Evolutionary conservation across 148 eudicot species (phyloP).

Genomic region (Spergularia bocconei): DNA sequence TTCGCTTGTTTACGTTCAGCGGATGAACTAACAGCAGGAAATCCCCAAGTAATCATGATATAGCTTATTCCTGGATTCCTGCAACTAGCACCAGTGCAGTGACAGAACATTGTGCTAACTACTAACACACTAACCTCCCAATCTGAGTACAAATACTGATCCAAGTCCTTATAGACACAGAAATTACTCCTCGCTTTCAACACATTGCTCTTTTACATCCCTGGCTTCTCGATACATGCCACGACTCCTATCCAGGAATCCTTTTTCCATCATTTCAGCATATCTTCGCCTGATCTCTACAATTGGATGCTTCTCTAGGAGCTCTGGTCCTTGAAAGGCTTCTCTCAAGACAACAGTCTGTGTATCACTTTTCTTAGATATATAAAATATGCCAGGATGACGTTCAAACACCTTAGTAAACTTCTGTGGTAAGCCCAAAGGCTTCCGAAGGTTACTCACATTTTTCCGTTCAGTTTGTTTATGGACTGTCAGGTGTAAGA

Average conservation of each 20-base stretch:
- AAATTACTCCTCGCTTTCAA: neutral
- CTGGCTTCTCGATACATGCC: conserved; percentile 52
- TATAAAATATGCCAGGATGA: conserved; percentile 85
- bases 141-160: neutral
- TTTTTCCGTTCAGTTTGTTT: conserved; percentile 69
- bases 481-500: conserved; percentile 65
- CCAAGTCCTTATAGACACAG: neutral
- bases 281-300: conserved; percentile 59
- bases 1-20: too few relatives aligned
- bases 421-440: conserved; percentile 73
- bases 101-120: neutral
- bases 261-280: conserved; percentile 57
- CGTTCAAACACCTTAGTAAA: conserved; percentile 93
- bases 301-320: conserved; percentile 68
- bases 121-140: neutral
- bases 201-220: conserved; percentile 13
- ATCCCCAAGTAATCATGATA: neutral
- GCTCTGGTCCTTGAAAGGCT: conserved; percentile 53
- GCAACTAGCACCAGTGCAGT: neutral
- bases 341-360: conserved; percentile 84
- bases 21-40: too few relatives aligned
- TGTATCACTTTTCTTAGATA: conserved; percentile 68
- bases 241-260: conserved; percentile 67
- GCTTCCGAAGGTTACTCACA: conserved; percentile 76
- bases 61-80: neutral